Evolutionary conservation across 352 stramenopile genomes (phyloP).

Genomic region (Globisporangium parvum): DNA sequence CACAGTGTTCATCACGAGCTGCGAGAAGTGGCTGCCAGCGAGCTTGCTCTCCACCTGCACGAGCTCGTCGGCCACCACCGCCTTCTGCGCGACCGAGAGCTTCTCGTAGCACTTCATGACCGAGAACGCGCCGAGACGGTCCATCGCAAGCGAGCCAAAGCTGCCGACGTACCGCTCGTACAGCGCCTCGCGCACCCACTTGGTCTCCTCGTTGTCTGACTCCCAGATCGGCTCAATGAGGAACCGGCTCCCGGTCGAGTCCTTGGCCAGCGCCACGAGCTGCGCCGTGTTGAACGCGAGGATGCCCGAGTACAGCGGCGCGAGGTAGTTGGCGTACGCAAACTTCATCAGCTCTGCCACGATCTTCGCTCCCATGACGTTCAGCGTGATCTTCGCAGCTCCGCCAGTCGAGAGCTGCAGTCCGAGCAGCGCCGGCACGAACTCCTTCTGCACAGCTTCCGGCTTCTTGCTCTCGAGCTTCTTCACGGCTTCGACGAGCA

Average conservation of each 20-base stretch:
- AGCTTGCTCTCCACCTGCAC: conserved; percentile 65
- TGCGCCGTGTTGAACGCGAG: conserved; percentile 60
- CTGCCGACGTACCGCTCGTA: conserved; percentile 66
- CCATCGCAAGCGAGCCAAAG: conserved; percentile 62
- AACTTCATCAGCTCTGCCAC: conserved; percentile 66
- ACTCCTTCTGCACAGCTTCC: conserved; percentile 49
- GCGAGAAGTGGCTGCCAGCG: conserved; percentile 71
- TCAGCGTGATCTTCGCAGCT: conserved; percentile 56
- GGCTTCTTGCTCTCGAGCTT: conserved; percentile 83
- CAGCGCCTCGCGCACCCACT: conserved; percentile 58
- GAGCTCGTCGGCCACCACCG: conserved; percentile 63
- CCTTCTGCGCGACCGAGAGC: conserved; percentile 52
- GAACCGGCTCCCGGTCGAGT: conserved; percentile 74
- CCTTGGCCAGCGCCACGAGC: conserved; percentile 65
- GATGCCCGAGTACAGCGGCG: conserved; percentile 55
- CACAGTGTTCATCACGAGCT: conserved; percentile 77
- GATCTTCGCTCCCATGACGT: conserved; percentile 76
- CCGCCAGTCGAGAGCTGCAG: conserved; percentile 59
- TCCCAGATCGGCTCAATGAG: conserved; percentile 80
- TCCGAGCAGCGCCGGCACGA: conserved; percentile 56
- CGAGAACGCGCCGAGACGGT: conserved; percentile 71
- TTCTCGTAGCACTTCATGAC: conserved; percentile 83
- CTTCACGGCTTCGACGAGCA: conserved; percentile 50
- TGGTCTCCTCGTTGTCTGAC: conserved; percentile 38
- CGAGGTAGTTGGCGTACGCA: conserved; percentile 36